phyloP scores from a whole-genome alignment of 768 basidiomycete species.

The Suillus discolor region DNA sequence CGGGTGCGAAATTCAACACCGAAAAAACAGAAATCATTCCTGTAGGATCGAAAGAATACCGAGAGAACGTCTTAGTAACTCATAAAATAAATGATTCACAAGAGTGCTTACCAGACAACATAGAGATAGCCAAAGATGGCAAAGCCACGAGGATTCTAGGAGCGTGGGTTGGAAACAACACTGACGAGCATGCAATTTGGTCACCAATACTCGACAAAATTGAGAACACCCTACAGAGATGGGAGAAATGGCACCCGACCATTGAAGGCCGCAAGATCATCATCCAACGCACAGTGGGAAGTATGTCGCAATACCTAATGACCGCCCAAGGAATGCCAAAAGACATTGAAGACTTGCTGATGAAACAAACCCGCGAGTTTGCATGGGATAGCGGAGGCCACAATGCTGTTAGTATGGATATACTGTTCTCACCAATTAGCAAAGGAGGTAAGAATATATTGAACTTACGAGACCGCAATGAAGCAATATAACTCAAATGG shows the following conservation, averaged over 20 bases:
- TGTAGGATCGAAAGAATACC: constrained; percentile 21
- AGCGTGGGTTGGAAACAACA: not conserved
- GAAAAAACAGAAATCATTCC: constrained; percentile 43
- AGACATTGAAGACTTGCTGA: not conserved
- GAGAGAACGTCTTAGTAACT: accelerated
- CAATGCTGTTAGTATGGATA: too few relatives aligned
- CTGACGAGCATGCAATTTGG: not conserved
- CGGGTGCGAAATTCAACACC: constrained; percentile 43
- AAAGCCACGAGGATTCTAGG: not conserved
- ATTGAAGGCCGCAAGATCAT: not conserved
- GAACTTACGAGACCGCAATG: too few relatives aligned
- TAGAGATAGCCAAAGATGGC: constrained; percentile 9
- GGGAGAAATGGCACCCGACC: not conserved
- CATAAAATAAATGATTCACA: too few relatives aligned
- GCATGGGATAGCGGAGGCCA: too few relatives aligned
- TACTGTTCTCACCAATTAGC: too few relatives aligned
- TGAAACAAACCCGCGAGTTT: too few relatives aligned
- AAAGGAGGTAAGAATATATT: too few relatives aligned
- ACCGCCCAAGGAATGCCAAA: not conserved
- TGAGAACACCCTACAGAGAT: not conserved
- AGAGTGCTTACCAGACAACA: not conserved
- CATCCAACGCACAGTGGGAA: not conserved
- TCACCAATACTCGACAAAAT: not conserved
- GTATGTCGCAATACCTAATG: not conserved
- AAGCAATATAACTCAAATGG: too few relatives aligned